Conservation (phyloP, 306 rosid genomes). For the Astragalus glycyphyllos region DNA sequence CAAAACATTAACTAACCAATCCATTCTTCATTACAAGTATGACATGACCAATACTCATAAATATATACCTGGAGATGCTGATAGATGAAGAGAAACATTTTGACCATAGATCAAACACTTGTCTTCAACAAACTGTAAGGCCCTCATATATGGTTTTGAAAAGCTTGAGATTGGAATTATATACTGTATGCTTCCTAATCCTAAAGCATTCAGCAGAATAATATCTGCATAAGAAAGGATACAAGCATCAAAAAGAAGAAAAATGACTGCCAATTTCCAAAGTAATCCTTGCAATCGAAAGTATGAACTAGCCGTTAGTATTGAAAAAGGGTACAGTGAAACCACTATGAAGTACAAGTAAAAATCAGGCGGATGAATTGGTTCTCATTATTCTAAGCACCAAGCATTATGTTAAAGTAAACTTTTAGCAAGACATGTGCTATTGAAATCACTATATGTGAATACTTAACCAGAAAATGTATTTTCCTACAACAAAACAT, state of each 20-base stretch:
- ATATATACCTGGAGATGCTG: slow-evolving; percentile 58
- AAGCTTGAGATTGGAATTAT: slow-evolving; percentile 29
- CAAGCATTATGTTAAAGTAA: slow-evolving; percentile 10
- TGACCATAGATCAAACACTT: slow-evolving; percentile 58
- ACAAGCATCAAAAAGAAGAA: slow-evolving; percentile 89
- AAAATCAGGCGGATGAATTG: slow-evolving; percentile 10
- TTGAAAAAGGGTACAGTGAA: slow-evolving; percentile 27
- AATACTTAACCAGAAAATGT: slow-evolving; percentile 16
- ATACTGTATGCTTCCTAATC: slow-evolving; percentile 10
- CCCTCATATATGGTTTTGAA: slow-evolving; percentile 24
- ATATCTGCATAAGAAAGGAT: slow-evolving; percentile 49
- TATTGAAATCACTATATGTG: background rate
- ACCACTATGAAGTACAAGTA: slow-evolving; percentile 16
- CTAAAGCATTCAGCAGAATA: slow-evolving; percentile 24
- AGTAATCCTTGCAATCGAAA: slow-evolving; percentile 63
- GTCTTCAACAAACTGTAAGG: slow-evolving; percentile 64
- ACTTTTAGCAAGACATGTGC: slow-evolving; percentile 9
- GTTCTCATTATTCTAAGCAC: slow-evolving; percentile 14
- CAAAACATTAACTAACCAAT: background rate
- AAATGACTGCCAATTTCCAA: slow-evolving; percentile 68
- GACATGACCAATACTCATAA: slow-evolving; percentile 16
- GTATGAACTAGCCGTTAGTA: slow-evolving; percentile 29
- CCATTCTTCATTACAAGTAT: slow-evolving; percentile 29
- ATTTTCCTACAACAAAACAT: slow-evolving; percentile 5
- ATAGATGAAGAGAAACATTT: slow-evolving; percentile 57